Conservation (phyloP, 1,284 basidiomycete species). For the Stereum hirsutum region DNA sequence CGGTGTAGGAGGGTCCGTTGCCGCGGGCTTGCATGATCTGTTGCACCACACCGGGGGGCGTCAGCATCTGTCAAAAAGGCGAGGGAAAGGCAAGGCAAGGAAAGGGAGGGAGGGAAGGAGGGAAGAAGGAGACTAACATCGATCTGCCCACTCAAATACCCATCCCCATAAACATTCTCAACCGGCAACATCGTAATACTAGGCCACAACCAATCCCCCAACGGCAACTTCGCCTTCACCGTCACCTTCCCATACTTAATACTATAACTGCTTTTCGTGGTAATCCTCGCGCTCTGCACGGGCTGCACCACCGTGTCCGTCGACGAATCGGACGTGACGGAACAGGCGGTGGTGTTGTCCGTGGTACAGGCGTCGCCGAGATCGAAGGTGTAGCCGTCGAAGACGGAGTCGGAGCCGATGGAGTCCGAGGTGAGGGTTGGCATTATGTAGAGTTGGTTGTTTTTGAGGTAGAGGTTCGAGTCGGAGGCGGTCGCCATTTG, state of each 20-base stretch:
- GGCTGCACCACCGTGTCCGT: slow-evolving; percentile 50
- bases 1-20: slow-evolving; percentile 51
- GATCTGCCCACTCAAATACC: slow-evolving; percentile 72
- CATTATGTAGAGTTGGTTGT: slow-evolving; percentile 69
- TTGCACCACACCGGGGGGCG: not conserved
- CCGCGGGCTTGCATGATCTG: slow-evolving; percentile 69
- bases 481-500: slow-evolving; percentile 63
- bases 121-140: slow-evolving; percentile 32
- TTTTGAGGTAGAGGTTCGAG: slow-evolving; percentile 62
- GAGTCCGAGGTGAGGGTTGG: slow-evolving; percentile 71
- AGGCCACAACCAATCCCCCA: slow-evolving; percentile 73
- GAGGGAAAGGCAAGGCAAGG: not conserved
- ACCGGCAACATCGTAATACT: slow-evolving; percentile 79
- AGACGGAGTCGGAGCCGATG: slow-evolving; percentile 40
- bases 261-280: slow-evolving; percentile 49
- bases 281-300: slow-evolving; percentile 66
- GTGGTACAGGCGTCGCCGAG: slow-evolving; percentile 62
- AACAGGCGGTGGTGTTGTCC: slow-evolving; percentile 27
- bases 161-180: slow-evolving; percentile 59
- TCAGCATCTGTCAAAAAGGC: not conserved
- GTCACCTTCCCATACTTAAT: slow-evolving; percentile 72
- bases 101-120: not conserved
- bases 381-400: slow-evolving; percentile 56
- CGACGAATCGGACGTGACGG: slow-evolving; percentile 27
- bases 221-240: slow-evolving; percentile 34